Conservation (phyloP, 140 eudicot species). For the Cichorium intybus region DNA sequence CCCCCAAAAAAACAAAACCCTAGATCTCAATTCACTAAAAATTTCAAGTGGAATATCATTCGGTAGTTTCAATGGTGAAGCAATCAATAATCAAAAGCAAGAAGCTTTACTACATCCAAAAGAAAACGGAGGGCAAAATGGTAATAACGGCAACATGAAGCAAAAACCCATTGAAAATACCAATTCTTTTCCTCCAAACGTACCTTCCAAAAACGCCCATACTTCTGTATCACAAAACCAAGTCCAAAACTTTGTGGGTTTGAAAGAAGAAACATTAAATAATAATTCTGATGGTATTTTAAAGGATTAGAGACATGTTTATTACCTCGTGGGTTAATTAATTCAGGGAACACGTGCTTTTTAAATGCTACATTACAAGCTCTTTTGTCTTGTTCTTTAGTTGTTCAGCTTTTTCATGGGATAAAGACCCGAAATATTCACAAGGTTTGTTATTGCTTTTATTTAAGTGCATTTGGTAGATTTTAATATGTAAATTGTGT, state of each 20-base stretch:
- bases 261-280: slow-evolving; percentile 29
- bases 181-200: slow-evolving; percentile 17
- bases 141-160: slow-evolving; percentile 43
- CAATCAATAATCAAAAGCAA: slow-evolving; percentile 10
- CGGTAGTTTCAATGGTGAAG: slow-evolving; percentile 45
- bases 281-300: slow-evolving; percentile 29
- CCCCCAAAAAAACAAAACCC: slow-evolving; percentile 21
- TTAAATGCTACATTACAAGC: slow-evolving; percentile 93
- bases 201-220: slow-evolving; percentile 5
- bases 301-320: slow-evolving; percentile 31
- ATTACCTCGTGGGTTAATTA: slow-evolving; percentile 80
- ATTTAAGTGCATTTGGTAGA: neutral
- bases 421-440: slow-evolving; percentile 46
- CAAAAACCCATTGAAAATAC: slow-evolving; percentile 20
- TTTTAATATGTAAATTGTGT: neutral
- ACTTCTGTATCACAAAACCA: slow-evolving; percentile 11
- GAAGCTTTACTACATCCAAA: slow-evolving; percentile 30
- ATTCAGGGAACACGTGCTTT: slow-evolving; percentile 83
- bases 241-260: neutral
- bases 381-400: slow-evolving; percentile 76
- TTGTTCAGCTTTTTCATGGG: slow-evolving; percentile 66
- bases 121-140: slow-evolving; percentile 45
- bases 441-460: slow-evolving; percentile 43
- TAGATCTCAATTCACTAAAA: slow-evolving; percentile 27
- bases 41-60: slow-evolving; percentile 34